Evolutionary conservation across 2,329 filamentous ascomycete species (phyloP), one percentile per base, ranked within the genome.

Genomic region (Fusarium goolgardi): DNA sequence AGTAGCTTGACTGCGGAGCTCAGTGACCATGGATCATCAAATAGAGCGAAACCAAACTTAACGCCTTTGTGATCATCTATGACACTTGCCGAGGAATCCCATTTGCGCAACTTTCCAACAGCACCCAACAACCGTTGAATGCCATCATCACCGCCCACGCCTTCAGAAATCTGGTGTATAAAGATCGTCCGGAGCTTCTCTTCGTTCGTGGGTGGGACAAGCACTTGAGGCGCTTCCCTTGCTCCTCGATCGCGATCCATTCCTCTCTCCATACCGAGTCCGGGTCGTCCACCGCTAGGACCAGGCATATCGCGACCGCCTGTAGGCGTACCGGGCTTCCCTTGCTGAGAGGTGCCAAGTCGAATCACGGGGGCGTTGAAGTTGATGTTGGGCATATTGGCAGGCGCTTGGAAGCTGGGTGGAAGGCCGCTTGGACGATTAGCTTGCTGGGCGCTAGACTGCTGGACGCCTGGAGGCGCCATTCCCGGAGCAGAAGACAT

Each of bases 361-460:
- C 96, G 92, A 76, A 99, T 98, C 63, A 98, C 94, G 58, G 95
- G 94, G 35, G 96, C 96, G 75, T 92, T 97, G 83, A 98, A 97
- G 83, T 99, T 97, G 84, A 99, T 97, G 78, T 97, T 96, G 52
- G 95, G 94, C 86, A 97, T 92, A 77, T 96, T 97, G 51, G 92
- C 84, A 12, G 95, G 94, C 49, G 93, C 89, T 82, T 96, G 92
- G 81, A 97, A 97, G 79, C 89, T 93, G 61, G 90, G 83, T 65
- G 93, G 93, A 69, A 97, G 89, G 75, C 88, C 90, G 79, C 87
- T 92, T 78, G 92, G 92, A 83, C 92, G 90, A 82, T 90, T 92
- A 82, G 91, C 87, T 83, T 92, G 91, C 73, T 90, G 86, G 77
- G 85, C 84, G 79, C 88, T 92, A 76, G 88, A 84, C 83, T 91